Percentiles rank a stretch among this genome's conserved stretches.
Conservation (phyloP, 1,284 basidiomycete species). For the Leccinum fuscescens region DNA sequence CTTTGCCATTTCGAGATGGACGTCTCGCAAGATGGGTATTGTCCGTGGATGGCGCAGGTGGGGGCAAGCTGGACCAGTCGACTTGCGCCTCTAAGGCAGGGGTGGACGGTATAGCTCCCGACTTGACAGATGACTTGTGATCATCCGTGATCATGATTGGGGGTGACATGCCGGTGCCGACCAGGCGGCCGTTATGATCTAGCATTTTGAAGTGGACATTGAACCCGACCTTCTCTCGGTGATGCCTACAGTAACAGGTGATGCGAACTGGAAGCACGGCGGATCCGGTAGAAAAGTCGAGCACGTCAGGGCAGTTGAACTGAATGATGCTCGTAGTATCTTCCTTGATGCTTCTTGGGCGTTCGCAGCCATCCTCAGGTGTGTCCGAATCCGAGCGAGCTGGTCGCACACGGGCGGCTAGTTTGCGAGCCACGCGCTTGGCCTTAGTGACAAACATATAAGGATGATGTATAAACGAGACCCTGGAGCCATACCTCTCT, state of each 20-base stretch:
- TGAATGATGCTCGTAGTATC: slow-evolving; percentile 85
- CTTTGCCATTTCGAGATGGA: slow-evolving; percentile 37
- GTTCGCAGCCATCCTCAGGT: slow-evolving; percentile 49
- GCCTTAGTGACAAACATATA: slow-evolving; percentile 45
- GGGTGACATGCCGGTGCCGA: slow-evolving; percentile 82
- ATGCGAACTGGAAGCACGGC: slow-evolving; percentile 91
- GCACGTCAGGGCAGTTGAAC: slow-evolving; percentile 92
- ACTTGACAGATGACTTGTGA: slow-evolving; percentile 77
- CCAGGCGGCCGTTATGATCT: slow-evolving; percentile 76
- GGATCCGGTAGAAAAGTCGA: slow-evolving; percentile 88
- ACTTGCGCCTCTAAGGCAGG: slow-evolving; percentile 35
- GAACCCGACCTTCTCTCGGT: slow-evolving; percentile 96
- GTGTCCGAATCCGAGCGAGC: slow-evolving; percentile 76
- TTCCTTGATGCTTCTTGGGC: slow-evolving; percentile 51
- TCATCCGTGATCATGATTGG: slow-evolving; percentile 99
- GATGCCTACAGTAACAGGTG: slow-evolving; percentile 98
- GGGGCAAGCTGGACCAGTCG: slow-evolving; percentile 44
- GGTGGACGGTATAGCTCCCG: slow-evolving; percentile 22
- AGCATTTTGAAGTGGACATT: slow-evolving; percentile 89
- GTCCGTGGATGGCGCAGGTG: slow-evolving; percentile 28
- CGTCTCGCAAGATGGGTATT: slow-evolving; percentile 42
- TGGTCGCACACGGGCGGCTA: slow-evolving; percentile 76
- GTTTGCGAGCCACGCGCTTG: slow-evolving; percentile 84
- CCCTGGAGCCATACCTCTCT: slow-evolving; percentile 62
- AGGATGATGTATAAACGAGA: slow-evolving; percentile 9